Evolutionary conservation across 768 basidiomycete species (phyloP), one percentile per base, ranked within the genome.

Genomic region (Tulasnella sp.): DNA sequence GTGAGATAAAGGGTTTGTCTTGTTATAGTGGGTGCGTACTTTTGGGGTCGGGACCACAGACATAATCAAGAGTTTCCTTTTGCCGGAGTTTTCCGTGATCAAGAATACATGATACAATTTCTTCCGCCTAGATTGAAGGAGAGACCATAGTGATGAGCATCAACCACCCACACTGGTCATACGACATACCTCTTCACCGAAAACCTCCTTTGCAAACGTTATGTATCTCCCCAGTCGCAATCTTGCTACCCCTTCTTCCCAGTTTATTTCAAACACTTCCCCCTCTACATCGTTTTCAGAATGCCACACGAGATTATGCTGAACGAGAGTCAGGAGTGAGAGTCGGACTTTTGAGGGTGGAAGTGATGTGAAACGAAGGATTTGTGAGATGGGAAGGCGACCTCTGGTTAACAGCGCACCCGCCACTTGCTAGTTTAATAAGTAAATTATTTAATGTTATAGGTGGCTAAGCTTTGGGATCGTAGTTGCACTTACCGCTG

Each of bases 231-330:
- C 91, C 63, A 89, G 93, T 57, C 90, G 69, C 62, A 89, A 59
- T 50, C 91, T 71, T 66, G 79, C 69, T 31, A 95, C 70, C 62
- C 90, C 91, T 61, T 90, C 88, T 48, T 83, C 76, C 12, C 78
- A 67, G 59, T 90, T 89, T 56, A 93, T 69, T 63, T 95, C 90
- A 42, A 85, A 71, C 52, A 84, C 27, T 56, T 83, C 83, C 4
- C 75, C 77, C 35, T 78, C 81, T n/a, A 79, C 77, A 7, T 79
- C 79, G 4, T 73, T 73, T 33, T 74, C 73, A 7, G 81, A 75
- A 61, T 90, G 86, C 85, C 89, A 91, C 37, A 92, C 70, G 37
- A 95, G 65, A 65, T 95, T 91, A 62, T 96, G 92, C 62, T 96
- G 92, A 15, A 92, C 72, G 47, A 96, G 74, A 39, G 82, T 75